Evolutionary conservation across 1,139 yeast genomes (phyloP), one percentile per base, ranked within the genome.

Genomic region (Casaregolazyma lundiana): DNA sequence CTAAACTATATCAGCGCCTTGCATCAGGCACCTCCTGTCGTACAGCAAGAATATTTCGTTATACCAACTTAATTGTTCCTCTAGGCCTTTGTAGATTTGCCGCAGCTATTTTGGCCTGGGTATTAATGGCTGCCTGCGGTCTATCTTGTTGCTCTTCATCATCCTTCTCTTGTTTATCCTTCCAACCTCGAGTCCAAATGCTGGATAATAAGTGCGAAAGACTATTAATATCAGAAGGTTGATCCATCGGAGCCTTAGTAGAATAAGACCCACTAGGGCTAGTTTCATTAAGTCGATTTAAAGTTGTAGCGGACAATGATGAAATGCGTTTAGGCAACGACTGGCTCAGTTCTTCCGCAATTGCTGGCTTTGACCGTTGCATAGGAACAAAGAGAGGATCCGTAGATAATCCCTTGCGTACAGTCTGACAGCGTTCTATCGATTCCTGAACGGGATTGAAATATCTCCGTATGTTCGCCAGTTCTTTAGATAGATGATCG

Each of bases 401-500:
- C 6, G 43, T 42, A 15, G 41, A 37, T 11, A 30, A 9, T 5
- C 43, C 48, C 11, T 34, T 41, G 15, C 59, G 48, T 2, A 44
- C 41, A 58, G 53, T 48, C 4, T 49, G 43, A 9, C 54, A 45
- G 2, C 92, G 67, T 39, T 72, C 70, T 37, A 85, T 65, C 8
- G 87, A 75, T 46, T 80, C 85, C 1, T 77, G 76, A 3, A 84
- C 67, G 0, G 96, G 95, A 51, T 84, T 84, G 35, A 70, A 67
- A 61, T 82, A 78, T 51, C 94, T 71, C 55, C 89, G 68, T 0
- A 84, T 83, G 54, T 80, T 84, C 46, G 81, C 68, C 55, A 81
- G 84, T 58, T 86, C 95, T 51, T 89, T 70, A 18, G 88, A 78
- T 39, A 84, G 73, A 50, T 88, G 71, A 60, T 86, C 95, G 61